Base-by-base conservation (phyloP, 1,139 yeast genomes). In the Sugiyamaella xylanicola region DNA sequence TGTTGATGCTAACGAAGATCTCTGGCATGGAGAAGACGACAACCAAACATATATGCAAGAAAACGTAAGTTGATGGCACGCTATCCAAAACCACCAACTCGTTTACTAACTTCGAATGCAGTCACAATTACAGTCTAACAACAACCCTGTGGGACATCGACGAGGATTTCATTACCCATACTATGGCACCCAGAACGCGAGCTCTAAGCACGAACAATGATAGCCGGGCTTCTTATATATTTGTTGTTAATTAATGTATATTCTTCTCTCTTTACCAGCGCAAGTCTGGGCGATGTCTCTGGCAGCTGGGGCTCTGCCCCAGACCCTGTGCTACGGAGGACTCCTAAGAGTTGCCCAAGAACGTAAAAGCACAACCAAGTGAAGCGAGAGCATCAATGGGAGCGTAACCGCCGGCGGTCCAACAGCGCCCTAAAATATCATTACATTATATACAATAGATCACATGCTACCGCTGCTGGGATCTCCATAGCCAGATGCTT, bases 11-110 rank as follows among this genome's bases (percentile, higher is more conserved):
- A 61, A 60, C 42, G 68, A 65, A 36, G 66, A 65, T 41, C 40
- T 64, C 55, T 65, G 69, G 69, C 57, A 61, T 42, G 68, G 62
- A 21, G 67, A 66, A 41, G 53, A 56, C 46, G 56, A 56, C 21
- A 42, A n/a, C 25, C 42, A 29, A 40, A 21, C 40, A 13, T 39
- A 52, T 21, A 17, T 35, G 21, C 50, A 25, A n/a, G 53, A 29
- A 19, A 42, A 56, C 20, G 56, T 48, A 41, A 44, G 51, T 45
- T 32, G 39, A 19, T 13, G 20, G 13, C 13, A 19, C 17, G 4
- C 17, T 7, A 11, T 21, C 21, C 13, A 19, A 13, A 13, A 9
- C n/a, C 7, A 43, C 47, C 17, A 43, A 43, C 37, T 8, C 16
- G 4, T 21, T 21, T 21, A 25, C 32, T 11, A 25, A 7, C 11